A percentile compares a stretch with the other conserved stretches of the same genome.
Conservation (phyloP, 805 yeast species). For the Metschnikowia kofuensis region DNA sequence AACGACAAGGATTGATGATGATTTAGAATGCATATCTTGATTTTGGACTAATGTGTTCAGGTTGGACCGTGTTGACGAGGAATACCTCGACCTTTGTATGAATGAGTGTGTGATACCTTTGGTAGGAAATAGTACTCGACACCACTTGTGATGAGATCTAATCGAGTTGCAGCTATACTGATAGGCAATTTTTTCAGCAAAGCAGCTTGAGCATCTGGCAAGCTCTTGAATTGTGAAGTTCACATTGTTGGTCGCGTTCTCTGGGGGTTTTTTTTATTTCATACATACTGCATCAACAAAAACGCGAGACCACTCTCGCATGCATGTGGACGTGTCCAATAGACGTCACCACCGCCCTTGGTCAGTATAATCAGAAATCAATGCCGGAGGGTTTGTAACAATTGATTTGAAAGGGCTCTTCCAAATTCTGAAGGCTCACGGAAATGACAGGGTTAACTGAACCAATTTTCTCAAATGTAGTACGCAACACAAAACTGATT, state of each 20-base stretch:
- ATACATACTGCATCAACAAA: slow-evolving; percentile 5
- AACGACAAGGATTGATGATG: background rate
- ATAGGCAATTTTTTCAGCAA: background rate
- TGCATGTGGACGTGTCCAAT: background rate
- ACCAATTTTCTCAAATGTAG: no score
- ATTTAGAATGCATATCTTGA: background rate
- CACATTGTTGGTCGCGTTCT: slow-evolving; percentile 4
- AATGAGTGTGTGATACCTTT: no score
- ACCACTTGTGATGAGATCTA: no score
- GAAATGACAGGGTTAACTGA: no score
- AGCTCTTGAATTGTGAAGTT: background rate
- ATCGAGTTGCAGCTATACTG: no score
- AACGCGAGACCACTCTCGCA: slow-evolving; percentile 5
- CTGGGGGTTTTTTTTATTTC: slow-evolving; percentile 4
- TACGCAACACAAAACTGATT: no score
- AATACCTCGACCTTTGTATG: background rate
- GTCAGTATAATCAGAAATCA: no score
- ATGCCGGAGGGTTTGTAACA: no score
- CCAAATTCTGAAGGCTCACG: no score
- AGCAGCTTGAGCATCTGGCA: slow-evolving; percentile 2
- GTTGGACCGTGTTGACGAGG: background rate
- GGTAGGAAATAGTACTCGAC: no score
- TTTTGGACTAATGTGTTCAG: no score
- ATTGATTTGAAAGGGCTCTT: no score
- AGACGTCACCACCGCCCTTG: background rate